phyloP scores from a whole-genome alignment of 139 green algal genomes.

The Volvox reticuliferus region DNA sequence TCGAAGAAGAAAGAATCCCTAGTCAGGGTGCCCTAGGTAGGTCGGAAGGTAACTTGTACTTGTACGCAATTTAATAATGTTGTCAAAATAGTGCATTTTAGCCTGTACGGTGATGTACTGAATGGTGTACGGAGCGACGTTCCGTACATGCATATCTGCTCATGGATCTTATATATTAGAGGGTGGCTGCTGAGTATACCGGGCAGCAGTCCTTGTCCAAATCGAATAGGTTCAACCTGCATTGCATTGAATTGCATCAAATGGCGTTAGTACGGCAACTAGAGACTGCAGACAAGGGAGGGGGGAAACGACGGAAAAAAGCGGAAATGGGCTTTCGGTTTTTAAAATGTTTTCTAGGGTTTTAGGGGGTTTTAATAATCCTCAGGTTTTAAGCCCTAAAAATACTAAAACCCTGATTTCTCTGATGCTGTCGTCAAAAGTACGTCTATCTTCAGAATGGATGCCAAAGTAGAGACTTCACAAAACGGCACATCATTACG shows the following conservation, averaged over 20 bases:
- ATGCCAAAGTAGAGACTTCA: too few relatives aligned
- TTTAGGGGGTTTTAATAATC: neutral
- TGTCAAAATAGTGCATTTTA: neutral
- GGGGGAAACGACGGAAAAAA: neutral
- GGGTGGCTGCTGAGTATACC: neutral
- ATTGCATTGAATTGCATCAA: neutral
- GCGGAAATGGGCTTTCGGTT: neutral
- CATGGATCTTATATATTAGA: neutral
- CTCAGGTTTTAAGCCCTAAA: neutral
- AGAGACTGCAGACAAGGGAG: neutral
- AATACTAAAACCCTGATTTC: neutral
- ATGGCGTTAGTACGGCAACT: neutral
- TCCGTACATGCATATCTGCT: neutral
- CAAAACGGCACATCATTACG: too few relatives aligned
- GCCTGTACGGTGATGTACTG: neutral
- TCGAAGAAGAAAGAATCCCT: too few relatives aligned
- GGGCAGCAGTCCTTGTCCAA: slow-evolving; percentile 4
- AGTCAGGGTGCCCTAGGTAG: too few relatives aligned
- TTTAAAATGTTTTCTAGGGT: neutral
- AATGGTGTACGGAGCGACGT: neutral
- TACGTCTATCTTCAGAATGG: too few relatives aligned
- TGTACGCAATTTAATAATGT: neutral
- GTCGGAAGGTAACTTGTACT: neutral
- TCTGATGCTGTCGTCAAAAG: too few relatives aligned
- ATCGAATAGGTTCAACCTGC: slow-evolving; percentile 8